Evolutionary conservation across 2,329 filamentous ascomycete genomes (phyloP), one percentile per base, ranked within the genome.

Genomic region (Exophiala sp.): DNA sequence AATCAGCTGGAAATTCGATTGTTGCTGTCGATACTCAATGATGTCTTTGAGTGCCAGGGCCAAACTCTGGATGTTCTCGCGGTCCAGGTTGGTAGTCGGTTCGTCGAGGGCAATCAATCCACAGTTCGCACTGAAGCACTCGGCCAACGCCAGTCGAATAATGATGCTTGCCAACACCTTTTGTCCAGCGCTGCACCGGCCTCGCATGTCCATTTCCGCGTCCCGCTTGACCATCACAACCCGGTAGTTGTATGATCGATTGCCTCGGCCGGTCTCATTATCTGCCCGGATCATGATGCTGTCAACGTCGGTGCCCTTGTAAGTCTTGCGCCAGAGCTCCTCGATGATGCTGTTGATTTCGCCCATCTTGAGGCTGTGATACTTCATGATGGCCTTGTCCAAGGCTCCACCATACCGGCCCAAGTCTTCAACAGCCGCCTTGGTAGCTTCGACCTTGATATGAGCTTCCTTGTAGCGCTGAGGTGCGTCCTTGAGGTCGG

Each of bases 121-220:
- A 71, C 95, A 99, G 68, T 95, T 95, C 65, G 91, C 83, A 61
- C 94, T 94, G 69, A 99, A 99, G 64, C 91, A 96, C 72, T 99
- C 94, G 3, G 94, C 94, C 43, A 99, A 82, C 10, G 95, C 94
- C 24, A 99, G 82, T 1, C 94, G 91, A 70, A 99, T 96, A 72
- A 99, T 95, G 74, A 99, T 99, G 71, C 87, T 91, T 3, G 94
- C 94, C 24, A 99, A 83, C 24, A 99, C 92, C 72, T 95, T 96
- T 70, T 99, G 94, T 3, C 94, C 94, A 1, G 94, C 94, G 62
- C 89, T 95, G 78, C 94, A 99, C 51, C 94, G 89, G 1, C 94
- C 95, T 59, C 94, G 89, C 94, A 99, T 99, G 74, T 99, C 94
- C 91, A 99, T 96, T 72, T 99, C 94, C 0, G 88, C 89, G 66